phyloP scores from a whole-genome alignment of 192 early-diverging fungal species.

The Coemansia sp. region DNA sequence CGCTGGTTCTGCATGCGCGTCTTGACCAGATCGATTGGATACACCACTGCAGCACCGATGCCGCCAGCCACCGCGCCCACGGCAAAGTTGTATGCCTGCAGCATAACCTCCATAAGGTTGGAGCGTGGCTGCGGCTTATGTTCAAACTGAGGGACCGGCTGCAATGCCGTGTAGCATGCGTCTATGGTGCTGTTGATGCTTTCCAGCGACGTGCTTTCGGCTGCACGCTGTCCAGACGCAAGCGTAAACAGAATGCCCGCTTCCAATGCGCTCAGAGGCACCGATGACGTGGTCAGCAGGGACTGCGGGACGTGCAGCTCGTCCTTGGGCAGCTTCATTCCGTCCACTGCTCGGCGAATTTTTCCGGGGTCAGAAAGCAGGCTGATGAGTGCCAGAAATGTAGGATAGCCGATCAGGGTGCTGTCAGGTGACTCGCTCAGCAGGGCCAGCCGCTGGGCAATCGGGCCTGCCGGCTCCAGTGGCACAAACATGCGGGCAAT shows the following conservation, averaged over 20 bases:
- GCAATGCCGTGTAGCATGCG: constrained; percentile 27
- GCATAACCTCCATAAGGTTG: constrained; percentile 47
- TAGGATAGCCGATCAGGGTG: constrained; percentile 54
- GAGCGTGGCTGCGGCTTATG: constrained; percentile 3
- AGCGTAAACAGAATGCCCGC: constrained; percentile 46
- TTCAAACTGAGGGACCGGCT: constrained; percentile 13
- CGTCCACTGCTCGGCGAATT: constrained; percentile 41
- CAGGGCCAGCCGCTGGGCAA: constrained; percentile 33
- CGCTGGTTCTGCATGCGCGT: constrained; percentile 99
- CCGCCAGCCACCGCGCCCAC: constrained; percentile 90
- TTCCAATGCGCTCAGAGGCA: constrained; percentile 50
- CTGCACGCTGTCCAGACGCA: constrained; percentile 24
- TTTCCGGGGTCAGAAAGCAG: constrained; percentile 38
- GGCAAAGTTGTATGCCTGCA: constrained; percentile 70
- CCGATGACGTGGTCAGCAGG: constrained; percentile 11
- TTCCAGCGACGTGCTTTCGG: constrained; percentile 21
- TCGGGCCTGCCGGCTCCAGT: constrained; percentile 17
- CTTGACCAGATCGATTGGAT: constrained; percentile 97
- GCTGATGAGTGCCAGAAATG: constrained; percentile 48
- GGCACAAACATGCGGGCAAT: constrained; percentile 36
- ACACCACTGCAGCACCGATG: constrained; percentile 90
- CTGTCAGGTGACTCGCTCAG: constrained; percentile 28
- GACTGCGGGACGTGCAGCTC: constrained; percentile 17
- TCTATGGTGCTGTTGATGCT: constrained; percentile 18
- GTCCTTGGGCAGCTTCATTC: neutral